Evolutionary conservation across 805 yeast genomes (phyloP), one percentile per base, ranked within the genome.

Genomic region (Candida berthetii): DNA sequence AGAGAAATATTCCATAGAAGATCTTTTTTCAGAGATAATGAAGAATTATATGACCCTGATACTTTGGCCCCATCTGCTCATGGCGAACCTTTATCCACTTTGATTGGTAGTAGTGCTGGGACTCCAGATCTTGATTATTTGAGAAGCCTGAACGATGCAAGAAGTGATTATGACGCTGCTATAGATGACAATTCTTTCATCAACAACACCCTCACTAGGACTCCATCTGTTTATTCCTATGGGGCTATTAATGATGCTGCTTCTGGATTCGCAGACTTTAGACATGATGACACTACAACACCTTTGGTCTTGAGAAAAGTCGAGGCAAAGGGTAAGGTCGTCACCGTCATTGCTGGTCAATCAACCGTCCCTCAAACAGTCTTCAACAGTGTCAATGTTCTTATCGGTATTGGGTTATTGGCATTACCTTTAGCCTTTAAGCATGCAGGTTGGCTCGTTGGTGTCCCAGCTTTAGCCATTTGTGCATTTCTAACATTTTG

Each of bases 281-380:
- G 16, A 22, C 55, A 69, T 7, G 48, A 51, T 25, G 61, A 55
- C n/a, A 61, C 64, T 7, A 54, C 78, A 1, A 72, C 76, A 24
- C 78, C 79, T 10, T 57, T 82, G 40, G 69, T 74, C 38, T 58
- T 82, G 43, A 76, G 76, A 52, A 76, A 75, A 53, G 76, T 85
- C 18, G 93, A 85, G 55, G 83, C 80, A 42, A 80, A 81, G 48
- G 95, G 95, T 6, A 76, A 78, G 43, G 66, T 80, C 4, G 73
- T 83, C 34, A 82, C 90, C 3, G 78, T 85, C 45, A 65, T 83
- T 38, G 85, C 83, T 2, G 95, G 96, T 33, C 88, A 84, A 58
- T 85, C 95, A 3, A 85, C 93, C 0, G 81, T 78, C 0, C 78
- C 85, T 2, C 95, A 85, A 55, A 85, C 95, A 0, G 64, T 82